Base-by-base conservation (phyloP, 768 basidiomycete species). In the Pholiota molesta region DNA sequence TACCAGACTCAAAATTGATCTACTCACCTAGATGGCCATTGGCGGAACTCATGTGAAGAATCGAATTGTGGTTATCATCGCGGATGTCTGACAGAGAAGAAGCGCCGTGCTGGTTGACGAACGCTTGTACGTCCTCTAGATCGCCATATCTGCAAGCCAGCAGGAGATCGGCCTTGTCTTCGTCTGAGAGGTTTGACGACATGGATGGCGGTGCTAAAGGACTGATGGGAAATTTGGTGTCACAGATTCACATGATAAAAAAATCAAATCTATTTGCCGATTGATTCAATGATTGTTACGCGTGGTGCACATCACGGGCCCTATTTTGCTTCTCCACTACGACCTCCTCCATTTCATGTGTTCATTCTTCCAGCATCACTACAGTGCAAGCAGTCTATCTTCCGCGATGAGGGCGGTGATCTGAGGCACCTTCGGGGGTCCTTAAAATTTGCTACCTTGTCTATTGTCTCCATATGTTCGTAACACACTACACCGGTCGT, bases 111-210 rank as follows among this genome's bases (percentile, higher is more conserved):
- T 78, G 76, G 21, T 81, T 73, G 28, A 91, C 76, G 65, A 91
- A 96, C 3, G 77, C 77, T 49, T 87, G 80, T 40, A 94, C 80
- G 66, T 95, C 92, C 52, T 90, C 86, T 59, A 94, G 75, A 65
- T 97, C 95, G 42, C 95, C 95, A 73, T 94, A 97, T 72, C 95
- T 86, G 72, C 91, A 91, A 21, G 91, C 83, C 5, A 96, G 86
- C 13, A 98, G 78, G 53, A 96, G 72, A 3, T 97, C 92, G 45
- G 92, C 86, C 33, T 75, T 77, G 23, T 90, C 84, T 53, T 88
- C 86, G 52, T 77, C 74, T 37, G 81, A 76, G 53, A 76, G 77
- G 57, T 69, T 63, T 64, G 59, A 56, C 52, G 69, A 64, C 71
- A 71, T 71, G 59, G 60, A 62, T 60, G 62, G 62, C 58, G 54